phyloP scores from a whole-genome alignment of 192 early-diverging fungal species.

The Dimargaris cristalligena region DNA sequence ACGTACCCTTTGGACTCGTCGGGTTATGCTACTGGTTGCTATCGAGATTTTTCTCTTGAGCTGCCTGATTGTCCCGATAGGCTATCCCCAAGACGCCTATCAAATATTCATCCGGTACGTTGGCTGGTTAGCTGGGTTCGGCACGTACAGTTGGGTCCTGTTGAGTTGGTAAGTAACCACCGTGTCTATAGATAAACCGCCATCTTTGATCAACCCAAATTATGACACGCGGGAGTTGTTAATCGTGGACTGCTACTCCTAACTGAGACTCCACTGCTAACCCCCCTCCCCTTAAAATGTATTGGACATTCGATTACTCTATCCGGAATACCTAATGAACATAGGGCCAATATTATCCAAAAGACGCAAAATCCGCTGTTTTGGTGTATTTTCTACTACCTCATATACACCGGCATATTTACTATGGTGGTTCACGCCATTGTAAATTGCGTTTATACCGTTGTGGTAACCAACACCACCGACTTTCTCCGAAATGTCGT shows the following conservation, averaged over 20 bases:
- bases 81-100: background rate
- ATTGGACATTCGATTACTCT: no score
- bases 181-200: no score
- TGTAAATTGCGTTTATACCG: background rate
- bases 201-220: no score
- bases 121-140: background rate
- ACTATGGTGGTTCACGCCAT: background rate
- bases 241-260: no score
- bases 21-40: background rate
- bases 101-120: background rate
- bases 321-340: no score
- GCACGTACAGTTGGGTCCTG: background rate
- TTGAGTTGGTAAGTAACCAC: background rate
- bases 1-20: background rate
- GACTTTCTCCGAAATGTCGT: background rate
- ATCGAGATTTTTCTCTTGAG: background rate
- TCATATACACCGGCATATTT: background rate
- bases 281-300: no score
- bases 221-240: no score
- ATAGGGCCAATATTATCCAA: background rate
- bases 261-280: no score
- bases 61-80: background rate
- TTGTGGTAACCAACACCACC: background rate
- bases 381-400: background rate
- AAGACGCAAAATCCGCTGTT: constrained; percentile 4